phyloP scores from a whole-genome alignment of 768 basidiomycete genomes.

The Phallus indusiatus region DNA sequence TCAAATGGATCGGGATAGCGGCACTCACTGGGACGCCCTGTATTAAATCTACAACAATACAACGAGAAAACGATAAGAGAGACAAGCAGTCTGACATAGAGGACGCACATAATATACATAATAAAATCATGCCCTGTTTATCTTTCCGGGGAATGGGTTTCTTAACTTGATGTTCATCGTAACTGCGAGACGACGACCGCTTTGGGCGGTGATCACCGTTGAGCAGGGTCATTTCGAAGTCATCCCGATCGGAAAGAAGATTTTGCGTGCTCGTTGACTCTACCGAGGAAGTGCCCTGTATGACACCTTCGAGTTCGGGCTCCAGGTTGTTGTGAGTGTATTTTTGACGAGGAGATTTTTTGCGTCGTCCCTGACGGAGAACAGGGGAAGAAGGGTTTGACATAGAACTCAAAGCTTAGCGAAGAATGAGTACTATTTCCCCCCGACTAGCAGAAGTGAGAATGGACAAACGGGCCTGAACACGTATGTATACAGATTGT shows the following conservation, averaged over 20 bases:
- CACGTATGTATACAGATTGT: no score
- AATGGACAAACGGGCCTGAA: no score
- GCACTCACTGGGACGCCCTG: constrained; percentile 83
- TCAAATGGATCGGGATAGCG: constrained; percentile 5
- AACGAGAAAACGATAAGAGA: background rate
- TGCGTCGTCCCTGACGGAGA: no score
- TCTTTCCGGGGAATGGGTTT: constrained; percentile 57
- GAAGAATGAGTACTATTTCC: no score
- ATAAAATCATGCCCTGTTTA: constrained; percentile 72
- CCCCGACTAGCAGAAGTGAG: no score
- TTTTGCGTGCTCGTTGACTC: no score
- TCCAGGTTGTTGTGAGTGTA: no score
- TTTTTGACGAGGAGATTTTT: no score
- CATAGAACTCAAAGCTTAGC: no score
- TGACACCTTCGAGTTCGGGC: no score
- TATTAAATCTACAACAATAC: constrained; percentile 28
- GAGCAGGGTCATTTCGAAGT: constrained; percentile 9
- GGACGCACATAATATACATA: constrained; percentile 79
- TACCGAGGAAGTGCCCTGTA: no score
- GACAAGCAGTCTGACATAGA: background rate
- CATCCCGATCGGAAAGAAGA: background rate
- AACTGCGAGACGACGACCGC: background rate
- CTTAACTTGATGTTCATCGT: constrained; percentile 12
- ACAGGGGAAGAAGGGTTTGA: no score
- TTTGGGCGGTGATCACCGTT: background rate